Conservation (phyloP, 805 yeast genomes). For the Wickerhamomyces queroliae region DNA sequence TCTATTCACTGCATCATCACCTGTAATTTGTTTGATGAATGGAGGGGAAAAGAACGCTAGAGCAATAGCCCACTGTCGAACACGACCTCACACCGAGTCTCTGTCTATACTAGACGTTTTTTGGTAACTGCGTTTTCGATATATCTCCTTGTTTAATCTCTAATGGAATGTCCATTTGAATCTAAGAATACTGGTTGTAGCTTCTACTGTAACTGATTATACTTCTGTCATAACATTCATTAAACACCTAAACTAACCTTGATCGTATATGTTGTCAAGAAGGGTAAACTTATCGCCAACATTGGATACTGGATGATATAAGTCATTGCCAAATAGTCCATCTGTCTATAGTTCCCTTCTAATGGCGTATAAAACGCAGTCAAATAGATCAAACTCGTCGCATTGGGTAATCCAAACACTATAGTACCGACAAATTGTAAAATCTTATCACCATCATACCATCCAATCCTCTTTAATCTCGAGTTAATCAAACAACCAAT, state of each 20-base stretch:
- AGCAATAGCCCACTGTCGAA: constrained; percentile 20
- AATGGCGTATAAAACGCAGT: constrained; percentile 80
- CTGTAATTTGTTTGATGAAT: constrained; percentile 25
- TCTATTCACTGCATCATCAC: constrained; percentile 40
- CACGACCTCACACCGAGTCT: constrained; percentile 34
- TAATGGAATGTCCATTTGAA: background rate
- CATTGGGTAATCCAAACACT: constrained; percentile 80
- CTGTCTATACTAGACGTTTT: constrained; percentile 13
- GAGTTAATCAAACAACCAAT: constrained; percentile 66
- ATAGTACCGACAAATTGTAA: constrained; percentile 71
- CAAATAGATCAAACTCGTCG: constrained; percentile 81
- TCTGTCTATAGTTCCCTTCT: constrained; percentile 14
- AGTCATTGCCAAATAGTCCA: constrained; percentile 19
- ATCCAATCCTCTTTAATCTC: constrained; percentile 57
- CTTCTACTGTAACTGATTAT: too few species aligned
- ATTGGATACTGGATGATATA: constrained; percentile 20
- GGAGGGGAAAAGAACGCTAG: constrained; percentile 42
- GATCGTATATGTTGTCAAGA: constrained; percentile 14
- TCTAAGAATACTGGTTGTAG: background rate
- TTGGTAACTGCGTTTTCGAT: constrained; percentile 37
- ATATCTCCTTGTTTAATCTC: constrained; percentile 16
- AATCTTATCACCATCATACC: constrained; percentile 51
- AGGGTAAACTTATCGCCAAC: constrained; percentile 19
- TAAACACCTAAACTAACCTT: constrained; percentile 4
- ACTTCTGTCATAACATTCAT: background rate